Base-by-base conservation (phyloP, 2,329 filamentous ascomycete genomes). In the Alternaria brassicicola region DNA sequence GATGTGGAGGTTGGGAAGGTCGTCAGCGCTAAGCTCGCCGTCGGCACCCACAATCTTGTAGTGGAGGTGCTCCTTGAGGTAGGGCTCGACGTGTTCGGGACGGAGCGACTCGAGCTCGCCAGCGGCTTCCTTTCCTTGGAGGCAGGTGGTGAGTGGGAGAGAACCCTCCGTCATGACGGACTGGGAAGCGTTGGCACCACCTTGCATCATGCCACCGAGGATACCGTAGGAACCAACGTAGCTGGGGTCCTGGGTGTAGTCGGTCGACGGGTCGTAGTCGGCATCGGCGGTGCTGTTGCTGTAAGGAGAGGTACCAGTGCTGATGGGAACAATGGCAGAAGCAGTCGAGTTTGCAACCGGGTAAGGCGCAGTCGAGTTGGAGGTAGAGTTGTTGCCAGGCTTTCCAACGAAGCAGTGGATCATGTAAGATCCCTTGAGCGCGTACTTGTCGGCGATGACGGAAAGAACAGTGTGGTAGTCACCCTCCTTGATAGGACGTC, bases 341-440 rank as follows among this genome's bases (percentile, higher is more conserved):
- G 51, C 38, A 31, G 66, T 70, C 4, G 68, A 63, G 66, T 67
- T 69, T 46, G 59, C 58, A 35, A 61, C 48, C 1, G 64, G 59
- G 64, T 58, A 53, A n/a, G 57, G 53, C 33, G 61, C 46, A 42
- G 65, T 66, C 3, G 68, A 63, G 59, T 63, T 63, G 36, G 54
- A 54, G 13, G 69, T 71, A 13, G 66, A 69, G 67, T 73, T 71
- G 49, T 56, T 60, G 52, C 52, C 46, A 35, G 57, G 55, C 59
- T 72, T 67, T 59, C 74, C 74, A 49, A 78, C 60, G 68, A 72
- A 76, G 73, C 72, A 74, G 65, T 75, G 69, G 28, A 77, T 64
- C 8, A 65, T 67, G 65, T 76, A 77, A n/a, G 75, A 76, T 36
- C 74, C 76, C 13, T 67, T 65, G 23, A 78, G 62, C 8, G 66